phyloP scores from a whole-genome alignment of 2,329 filamentous ascomycete species.

The Chrysosporium keratinophilum region DNA sequence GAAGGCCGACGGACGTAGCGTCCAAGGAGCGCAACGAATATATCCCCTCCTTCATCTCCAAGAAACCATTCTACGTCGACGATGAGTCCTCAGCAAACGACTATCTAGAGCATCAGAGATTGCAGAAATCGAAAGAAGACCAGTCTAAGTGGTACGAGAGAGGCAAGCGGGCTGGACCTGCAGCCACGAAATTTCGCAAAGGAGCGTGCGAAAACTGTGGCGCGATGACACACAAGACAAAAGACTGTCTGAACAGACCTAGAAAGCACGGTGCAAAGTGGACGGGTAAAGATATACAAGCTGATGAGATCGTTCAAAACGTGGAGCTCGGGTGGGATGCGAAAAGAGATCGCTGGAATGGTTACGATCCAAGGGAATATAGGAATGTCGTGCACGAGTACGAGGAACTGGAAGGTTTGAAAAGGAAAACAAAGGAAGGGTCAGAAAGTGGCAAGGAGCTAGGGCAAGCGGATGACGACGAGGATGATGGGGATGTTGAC shows the following conservation, averaged over 20 bases:
- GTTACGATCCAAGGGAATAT: slow-evolving; percentile 87
- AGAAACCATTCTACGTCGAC: slow-evolving; percentile 88
- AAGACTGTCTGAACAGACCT: slow-evolving; percentile 82
- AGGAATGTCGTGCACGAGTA: slow-evolving; percentile 78
- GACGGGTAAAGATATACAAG: slow-evolving; percentile 86
- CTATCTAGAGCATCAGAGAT: slow-evolving; percentile 92
- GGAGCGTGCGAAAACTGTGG: slow-evolving; percentile 98
- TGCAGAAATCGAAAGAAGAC: slow-evolving; percentile 58
- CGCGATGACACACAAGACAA: slow-evolving; percentile 89
- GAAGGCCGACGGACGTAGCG: slow-evolving; percentile 45
- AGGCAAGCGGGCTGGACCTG: slow-evolving; percentile 70
- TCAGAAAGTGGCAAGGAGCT: slow-evolving; percentile 42
- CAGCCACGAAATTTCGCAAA: slow-evolving; percentile 93
- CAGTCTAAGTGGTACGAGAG: slow-evolving; percentile 87
- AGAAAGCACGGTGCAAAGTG: slow-evolving; percentile 82
- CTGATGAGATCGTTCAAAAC: slow-evolving; percentile 78
- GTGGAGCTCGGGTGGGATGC: slow-evolving; percentile 90
- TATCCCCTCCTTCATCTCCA: slow-evolving; percentile 95
- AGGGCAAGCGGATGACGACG: slow-evolving; percentile 44
- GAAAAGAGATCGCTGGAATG: slow-evolving; percentile 95
- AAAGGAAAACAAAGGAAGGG: slow-evolving; percentile 43
- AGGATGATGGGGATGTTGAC: slow-evolving; percentile 47
- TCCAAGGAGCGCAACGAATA: slow-evolving; percentile 92
- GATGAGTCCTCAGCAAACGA: slow-evolving; percentile 66
- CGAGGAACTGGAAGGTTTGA: slow-evolving; percentile 71